Evolutionary conservation across 257 asterid species (phyloP), one percentile per base, ranked within the genome.

Genomic region (Solanum pennellii): DNA sequence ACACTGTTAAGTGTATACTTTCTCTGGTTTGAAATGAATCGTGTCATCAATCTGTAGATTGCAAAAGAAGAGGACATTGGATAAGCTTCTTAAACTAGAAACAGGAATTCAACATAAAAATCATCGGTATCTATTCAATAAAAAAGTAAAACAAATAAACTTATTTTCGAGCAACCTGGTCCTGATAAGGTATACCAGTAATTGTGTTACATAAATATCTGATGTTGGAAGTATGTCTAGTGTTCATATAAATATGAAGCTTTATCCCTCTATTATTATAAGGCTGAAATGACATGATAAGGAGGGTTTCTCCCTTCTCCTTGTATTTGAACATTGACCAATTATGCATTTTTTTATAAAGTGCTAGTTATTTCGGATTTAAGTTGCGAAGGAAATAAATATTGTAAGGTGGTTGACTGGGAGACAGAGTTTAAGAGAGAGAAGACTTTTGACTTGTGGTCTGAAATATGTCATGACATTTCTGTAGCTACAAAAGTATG

Each of bases 1-100:
- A 95, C 94, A n/a, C 84, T 91, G 88, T 97, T 93, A 2, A 97
- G 97, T 1, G 98, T 94, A 93, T 94, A 97, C 91, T 90, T 97
- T 76, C 90, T 93, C 91, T 95, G 98, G 92, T 94, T 95, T 9
- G 95, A 90, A 93, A 95, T 94, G 93, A 97, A 94, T 86, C 92
- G 49, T 8, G 97, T 86, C 99, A 97, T 93, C 75, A 97, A 87
- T 86, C 99, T 96, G 93, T 86, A 91, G n/a, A 87, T 44, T 59
- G 39, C 15, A 13, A 88, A 73, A 88, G 42, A 44, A 71, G 29
- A 83, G 56, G 27, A 27, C 83, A 18, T 21, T 39, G 62, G 27
- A 25, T 84, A 15, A n/a, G 12, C 13, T 71, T 39, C 77, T n/a
- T 14, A 41, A 39, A 25, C 42, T 21, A 84, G 27, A 4, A 62